These are phyloP conservation scores for Diaporthe longicolla DNA, from an alignment of 2,329 filamentous ascomycete species.

Conservation along the genomic window DNA sequence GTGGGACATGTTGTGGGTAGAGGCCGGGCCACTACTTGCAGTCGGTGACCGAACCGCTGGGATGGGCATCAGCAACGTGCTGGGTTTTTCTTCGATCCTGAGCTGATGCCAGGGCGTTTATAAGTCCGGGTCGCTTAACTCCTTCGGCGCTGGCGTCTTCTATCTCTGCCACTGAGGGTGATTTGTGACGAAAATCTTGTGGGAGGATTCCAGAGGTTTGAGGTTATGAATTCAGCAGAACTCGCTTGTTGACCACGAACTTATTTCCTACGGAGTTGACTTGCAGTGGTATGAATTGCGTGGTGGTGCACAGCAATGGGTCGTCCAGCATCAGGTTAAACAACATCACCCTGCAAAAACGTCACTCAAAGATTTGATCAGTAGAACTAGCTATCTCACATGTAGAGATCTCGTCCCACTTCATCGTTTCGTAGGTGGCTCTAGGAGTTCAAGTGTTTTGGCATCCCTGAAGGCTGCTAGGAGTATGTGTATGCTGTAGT, in stretches of 20 bases:
- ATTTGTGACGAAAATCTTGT: background rate
- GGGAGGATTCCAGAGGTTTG: too few species aligned
- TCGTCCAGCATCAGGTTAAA: too few species aligned
- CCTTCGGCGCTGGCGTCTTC: background rate
- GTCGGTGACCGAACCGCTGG: constrained; percentile 13
- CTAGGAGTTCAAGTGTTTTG: background rate
- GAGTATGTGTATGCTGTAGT: background rate
- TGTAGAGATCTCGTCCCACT: constrained; percentile 12
- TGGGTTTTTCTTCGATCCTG: background rate
- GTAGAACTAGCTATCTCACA: background rate
- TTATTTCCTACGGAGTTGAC: too few species aligned
- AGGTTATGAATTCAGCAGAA: background rate
- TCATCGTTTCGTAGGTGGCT: background rate
- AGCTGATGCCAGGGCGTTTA: background rate
- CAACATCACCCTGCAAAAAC: background rate
- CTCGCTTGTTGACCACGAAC: background rate
- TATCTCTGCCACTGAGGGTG: background rate
- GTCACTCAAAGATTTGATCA: background rate
- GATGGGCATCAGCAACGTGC: background rate
- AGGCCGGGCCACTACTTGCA: too few species aligned
- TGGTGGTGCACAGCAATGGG: background rate
- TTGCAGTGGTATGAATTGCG: background rate
- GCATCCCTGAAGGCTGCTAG: constrained; percentile 13
- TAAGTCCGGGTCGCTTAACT: background rate
- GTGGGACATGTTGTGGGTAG: background rate